These are phyloP conservation scores for Hylodesmum podocarpum DNA, from an alignment of 306 rosid species.

Conservation along the genomic window DNA sequence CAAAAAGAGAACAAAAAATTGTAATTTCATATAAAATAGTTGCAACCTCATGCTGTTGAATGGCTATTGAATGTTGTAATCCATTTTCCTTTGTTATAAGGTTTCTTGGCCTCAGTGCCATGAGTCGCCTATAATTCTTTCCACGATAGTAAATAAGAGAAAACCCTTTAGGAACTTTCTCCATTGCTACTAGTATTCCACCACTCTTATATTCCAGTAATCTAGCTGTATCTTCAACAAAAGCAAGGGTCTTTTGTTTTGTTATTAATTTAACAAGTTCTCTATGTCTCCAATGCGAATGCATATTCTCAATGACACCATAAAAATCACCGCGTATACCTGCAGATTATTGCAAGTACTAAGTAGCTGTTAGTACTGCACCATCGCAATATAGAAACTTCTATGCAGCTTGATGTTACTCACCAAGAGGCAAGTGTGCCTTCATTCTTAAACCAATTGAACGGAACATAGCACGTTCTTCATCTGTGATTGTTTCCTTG, in stretches of 20 bases:
- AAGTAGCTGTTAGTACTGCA: constrained; percentile 28
- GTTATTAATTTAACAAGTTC: constrained; percentile 91
- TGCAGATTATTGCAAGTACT: constrained; percentile 47
- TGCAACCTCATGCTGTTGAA: constrained; percentile 92
- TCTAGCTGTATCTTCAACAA: constrained; percentile 90
- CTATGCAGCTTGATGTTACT: constrained; percentile 35
- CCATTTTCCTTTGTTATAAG: constrained; percentile 89
- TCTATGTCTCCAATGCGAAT: constrained; percentile 93
- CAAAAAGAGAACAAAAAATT: not conserved
- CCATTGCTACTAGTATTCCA: constrained; percentile 89
- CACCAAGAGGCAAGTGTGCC: constrained; percentile 87
- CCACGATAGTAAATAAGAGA: constrained; percentile 91
- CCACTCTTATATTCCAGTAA: constrained; percentile 86
- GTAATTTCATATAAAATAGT: not conserved
- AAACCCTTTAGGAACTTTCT: constrained; percentile 86
- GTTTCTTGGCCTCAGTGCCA: constrained; percentile 80
- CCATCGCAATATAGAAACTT: constrained; percentile 21
- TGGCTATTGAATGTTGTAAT: constrained; percentile 77
- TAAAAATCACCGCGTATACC: constrained; percentile 88
- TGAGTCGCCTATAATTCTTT: constrained; percentile 81
- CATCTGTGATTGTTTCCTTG: constrained; percentile 92
- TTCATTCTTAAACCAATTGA: constrained; percentile 88
- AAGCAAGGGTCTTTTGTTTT: constrained; percentile 80
- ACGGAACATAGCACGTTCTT: constrained; percentile 91
- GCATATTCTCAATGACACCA: constrained; percentile 96